Evolutionary conservation across 768 basidiomycete genomes (phyloP).

Genomic region (Lactifluus rugatus): DNA sequence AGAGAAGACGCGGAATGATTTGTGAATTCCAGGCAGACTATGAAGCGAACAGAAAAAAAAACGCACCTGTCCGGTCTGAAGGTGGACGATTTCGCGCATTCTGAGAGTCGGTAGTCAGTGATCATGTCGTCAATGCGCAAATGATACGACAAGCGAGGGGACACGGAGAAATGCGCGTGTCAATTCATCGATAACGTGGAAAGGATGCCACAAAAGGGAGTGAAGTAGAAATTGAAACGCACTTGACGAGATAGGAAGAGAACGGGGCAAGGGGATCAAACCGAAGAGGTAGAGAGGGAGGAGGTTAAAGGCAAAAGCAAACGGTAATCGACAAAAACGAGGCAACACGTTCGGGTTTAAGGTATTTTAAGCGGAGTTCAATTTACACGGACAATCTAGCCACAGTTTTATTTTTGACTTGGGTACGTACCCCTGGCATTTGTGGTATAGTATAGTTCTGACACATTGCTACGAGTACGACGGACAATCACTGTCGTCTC

Average conservation of each 20-base stretch:
- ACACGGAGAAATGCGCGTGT: slow-evolving; percentile 1
- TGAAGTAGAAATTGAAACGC: background rate
- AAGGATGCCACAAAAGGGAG: background rate
- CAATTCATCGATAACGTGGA: background rate
- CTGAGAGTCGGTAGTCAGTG: slow-evolving; percentile 29
- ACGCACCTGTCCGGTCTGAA: slow-evolving; percentile 94
- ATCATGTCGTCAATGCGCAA: background rate
- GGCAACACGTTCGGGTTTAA: slow-evolving; percentile 14
- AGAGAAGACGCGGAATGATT: slow-evolving; percentile 23
- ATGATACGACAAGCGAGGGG: slow-evolving; percentile 12
- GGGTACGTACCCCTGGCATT: background rate
- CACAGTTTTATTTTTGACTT: background rate
- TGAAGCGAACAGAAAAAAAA: slow-evolving; percentile 1
- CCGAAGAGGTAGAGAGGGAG: slow-evolving; percentile 11
- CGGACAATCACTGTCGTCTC: background rate
- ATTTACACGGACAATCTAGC: background rate
- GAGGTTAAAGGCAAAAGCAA: slow-evolving; percentile 13
- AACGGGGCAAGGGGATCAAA: slow-evolving; percentile 12
- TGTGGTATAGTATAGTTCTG: no score
- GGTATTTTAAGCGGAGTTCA: slow-evolving; percentile 17
- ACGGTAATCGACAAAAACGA: slow-evolving; percentile 16
- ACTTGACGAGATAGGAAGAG: slow-evolving; percentile 17
- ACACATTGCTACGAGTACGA: no score
- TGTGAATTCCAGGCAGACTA: slow-evolving; percentile 20
- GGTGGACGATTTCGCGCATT: slow-evolving; percentile 99